phyloP scores from a whole-genome alignment of 768 basidiomycete species.

The Cystofilobasidium capitatum region DNA sequence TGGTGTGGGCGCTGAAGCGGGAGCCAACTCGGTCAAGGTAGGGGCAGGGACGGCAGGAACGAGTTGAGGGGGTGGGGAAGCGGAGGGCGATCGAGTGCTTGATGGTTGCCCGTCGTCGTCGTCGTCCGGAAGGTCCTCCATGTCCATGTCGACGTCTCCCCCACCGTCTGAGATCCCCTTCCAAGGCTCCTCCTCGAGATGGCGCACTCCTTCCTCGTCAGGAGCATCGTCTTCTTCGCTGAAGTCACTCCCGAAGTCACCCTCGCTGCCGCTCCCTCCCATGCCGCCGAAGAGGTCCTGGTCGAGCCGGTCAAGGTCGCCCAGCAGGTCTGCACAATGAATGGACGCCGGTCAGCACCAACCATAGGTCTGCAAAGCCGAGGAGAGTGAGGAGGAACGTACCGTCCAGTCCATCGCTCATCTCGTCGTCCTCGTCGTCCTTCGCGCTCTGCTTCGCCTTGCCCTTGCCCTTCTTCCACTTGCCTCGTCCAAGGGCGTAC shows the following conservation, averaged over 20 bases:
- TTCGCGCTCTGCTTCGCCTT: not conserved
- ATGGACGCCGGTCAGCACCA: too few relatives aligned
- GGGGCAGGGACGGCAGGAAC: not conserved
- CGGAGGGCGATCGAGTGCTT: not conserved
- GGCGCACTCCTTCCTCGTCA: constrained; percentile 7
- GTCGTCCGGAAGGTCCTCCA: not conserved
- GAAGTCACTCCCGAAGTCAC: not conserved
- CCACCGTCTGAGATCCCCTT: constrained; percentile 10
- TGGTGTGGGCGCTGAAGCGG: not conserved
- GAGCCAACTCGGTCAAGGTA: not conserved
- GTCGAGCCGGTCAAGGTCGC: constrained; percentile 26
- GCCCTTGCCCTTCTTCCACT: constrained; percentile 3
- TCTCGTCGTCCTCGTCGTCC: constrained; percentile 15
- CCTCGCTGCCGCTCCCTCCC: not conserved
- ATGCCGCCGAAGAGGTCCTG: not conserved
- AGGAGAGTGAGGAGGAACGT: not conserved
- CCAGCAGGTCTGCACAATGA: constrained; percentile 14
- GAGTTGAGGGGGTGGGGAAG: not conserved
- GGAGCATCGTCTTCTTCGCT: not conserved
- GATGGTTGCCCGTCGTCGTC: not conserved
- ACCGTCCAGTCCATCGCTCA: constrained; percentile 23
- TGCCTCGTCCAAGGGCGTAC: constrained; percentile 20
- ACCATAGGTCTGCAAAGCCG: too few relatives aligned
- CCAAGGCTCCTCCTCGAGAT: not conserved
- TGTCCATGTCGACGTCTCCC: not conserved